Conservation (phyloP, 163 green algal species). For the Coccomyxa subellipsoidea region DNA sequence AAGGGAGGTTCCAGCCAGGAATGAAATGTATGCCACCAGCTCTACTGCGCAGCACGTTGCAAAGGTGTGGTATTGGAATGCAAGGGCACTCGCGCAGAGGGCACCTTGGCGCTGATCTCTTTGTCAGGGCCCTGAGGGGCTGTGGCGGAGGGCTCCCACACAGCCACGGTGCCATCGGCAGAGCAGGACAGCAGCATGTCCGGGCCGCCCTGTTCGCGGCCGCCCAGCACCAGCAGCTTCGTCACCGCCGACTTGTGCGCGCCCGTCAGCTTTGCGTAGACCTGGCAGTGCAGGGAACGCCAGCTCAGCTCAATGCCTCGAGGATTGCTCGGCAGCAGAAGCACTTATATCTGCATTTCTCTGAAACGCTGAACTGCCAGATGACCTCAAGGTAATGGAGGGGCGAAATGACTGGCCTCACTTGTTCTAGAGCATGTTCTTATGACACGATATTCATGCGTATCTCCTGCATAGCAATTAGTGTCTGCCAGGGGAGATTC, state of each 20-base stretch:
- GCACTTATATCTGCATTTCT: background rate
- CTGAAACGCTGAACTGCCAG: too few species aligned
- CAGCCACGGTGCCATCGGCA: slow-evolving; percentile 41
- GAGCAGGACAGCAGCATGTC: slow-evolving; percentile 42
- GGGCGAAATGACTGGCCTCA: too few species aligned
- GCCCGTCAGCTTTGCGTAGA: slow-evolving; percentile 36
- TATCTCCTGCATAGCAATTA: background rate
- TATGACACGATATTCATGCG: too few species aligned
- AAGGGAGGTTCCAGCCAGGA: too few species aligned
- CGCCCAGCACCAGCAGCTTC: slow-evolving; percentile 41
- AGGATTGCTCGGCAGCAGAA: background rate
- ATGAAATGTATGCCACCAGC: too few species aligned
- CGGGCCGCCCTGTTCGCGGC: slow-evolving; percentile 23
- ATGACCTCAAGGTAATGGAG: too few species aligned
- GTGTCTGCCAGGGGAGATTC: background rate
- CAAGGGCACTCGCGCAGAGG: background rate
- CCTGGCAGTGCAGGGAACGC: slow-evolving; percentile 11
- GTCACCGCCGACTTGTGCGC: slow-evolving; percentile 59
- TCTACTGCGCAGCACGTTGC: too few species aligned
- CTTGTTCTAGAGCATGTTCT: too few species aligned
- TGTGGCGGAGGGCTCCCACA: slow-evolving; percentile 51
- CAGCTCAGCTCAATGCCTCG: background rate
- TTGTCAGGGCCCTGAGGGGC: slow-evolving; percentile 17
- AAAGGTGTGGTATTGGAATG: too few species aligned
- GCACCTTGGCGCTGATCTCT: slow-evolving; percentile 30